Evolutionary conservation across 768 basidiomycete genomes (phyloP), one percentile per base, ranked within the genome.

Genomic region (Tricholoma flavovirens): DNA sequence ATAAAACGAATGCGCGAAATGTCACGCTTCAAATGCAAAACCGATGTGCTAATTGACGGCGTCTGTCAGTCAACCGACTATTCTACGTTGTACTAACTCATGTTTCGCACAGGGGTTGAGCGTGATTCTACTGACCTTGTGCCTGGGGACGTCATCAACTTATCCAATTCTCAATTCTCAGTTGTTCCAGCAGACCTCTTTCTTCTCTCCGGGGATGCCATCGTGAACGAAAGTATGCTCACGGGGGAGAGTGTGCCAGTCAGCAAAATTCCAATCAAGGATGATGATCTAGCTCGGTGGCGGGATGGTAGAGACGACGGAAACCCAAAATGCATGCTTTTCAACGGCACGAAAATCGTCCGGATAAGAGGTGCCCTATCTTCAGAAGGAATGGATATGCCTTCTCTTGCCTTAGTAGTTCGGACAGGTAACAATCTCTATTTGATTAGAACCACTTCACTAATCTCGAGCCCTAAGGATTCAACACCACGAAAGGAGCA

Each of bases 241-340:
- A 98, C 97, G 0, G 97, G 97, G 11, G 97, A 99, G 72, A 97
- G 94, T 60, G 92, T 99, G 0, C 97, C 97, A 2, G 93, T 99
- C 51, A 90, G 90, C 68, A 99, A 99, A 68, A 71, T 82, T 17
- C 88, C 95, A 0, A 80, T 87, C 56, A 93, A 86, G 65, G 88
- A 93, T 61, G 86, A 86, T 24, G 87, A 86, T 52, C 77, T 98
- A 40, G 67, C 71, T 42, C 78, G 74, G 60, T 94, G 90, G 91
- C 80, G 71, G 62, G 82, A 86, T 36, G 75, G 77, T 57, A 1
- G 17, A 6, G 83, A 84, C 62, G 81, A 87, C 56, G 90, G 92
- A 48, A 80, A 83, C 54, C 72, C 91, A 0, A 94, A 90, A 67
- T 81, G 88, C 59, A 95, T 96, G 67, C 70, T 98, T 53, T 94